Conservation (phyloP, 495 filamentous ascomycete genomes). For the Tuber indicum region DNA sequence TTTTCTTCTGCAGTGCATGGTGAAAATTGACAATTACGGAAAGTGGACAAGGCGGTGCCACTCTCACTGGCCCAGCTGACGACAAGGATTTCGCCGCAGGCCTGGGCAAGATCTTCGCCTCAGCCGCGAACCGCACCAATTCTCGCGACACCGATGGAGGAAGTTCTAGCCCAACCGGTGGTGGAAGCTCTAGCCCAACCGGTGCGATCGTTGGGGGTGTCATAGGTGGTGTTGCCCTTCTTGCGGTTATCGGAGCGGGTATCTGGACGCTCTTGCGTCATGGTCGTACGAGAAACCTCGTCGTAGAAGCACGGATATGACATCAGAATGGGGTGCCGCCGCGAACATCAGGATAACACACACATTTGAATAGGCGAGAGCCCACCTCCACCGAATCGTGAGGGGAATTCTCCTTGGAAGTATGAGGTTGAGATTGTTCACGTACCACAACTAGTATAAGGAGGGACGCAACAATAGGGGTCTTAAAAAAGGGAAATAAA, state of each 20-base stretch:
- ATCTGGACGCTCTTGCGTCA: constrained; percentile 8
- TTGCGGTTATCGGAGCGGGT: constrained; percentile 16
- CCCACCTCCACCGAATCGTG: background rate
- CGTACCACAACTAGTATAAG: background rate
- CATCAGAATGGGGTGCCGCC: background rate
- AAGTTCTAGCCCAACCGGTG: background rate
- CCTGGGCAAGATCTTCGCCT: constrained; percentile 11
- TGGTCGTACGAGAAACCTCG: background rate
- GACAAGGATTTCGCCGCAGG: constrained; percentile 8
- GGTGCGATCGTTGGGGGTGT: constrained; percentile 39
- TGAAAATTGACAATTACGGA: constrained; percentile 9
- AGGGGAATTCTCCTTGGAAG: background rate
- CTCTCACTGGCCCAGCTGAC: background rate
- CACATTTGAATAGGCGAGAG: background rate
- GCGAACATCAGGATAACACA: background rate
- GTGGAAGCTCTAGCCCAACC: constrained; percentile 14
- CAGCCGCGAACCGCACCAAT: background rate
- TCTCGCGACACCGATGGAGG: background rate
- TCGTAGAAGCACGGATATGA: background rate
- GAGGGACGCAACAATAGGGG: background rate
- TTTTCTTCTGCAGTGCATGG: background rate
- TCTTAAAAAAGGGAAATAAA: background rate
- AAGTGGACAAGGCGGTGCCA: constrained; percentile 15
- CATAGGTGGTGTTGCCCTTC: constrained; percentile 28
- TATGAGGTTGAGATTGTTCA: background rate